These are phyloP conservation scores for Magnaporthiopsis poae DNA, from an alignment of 2,329 filamentous ascomycete genomes.

Conservation along the genomic window DNA sequence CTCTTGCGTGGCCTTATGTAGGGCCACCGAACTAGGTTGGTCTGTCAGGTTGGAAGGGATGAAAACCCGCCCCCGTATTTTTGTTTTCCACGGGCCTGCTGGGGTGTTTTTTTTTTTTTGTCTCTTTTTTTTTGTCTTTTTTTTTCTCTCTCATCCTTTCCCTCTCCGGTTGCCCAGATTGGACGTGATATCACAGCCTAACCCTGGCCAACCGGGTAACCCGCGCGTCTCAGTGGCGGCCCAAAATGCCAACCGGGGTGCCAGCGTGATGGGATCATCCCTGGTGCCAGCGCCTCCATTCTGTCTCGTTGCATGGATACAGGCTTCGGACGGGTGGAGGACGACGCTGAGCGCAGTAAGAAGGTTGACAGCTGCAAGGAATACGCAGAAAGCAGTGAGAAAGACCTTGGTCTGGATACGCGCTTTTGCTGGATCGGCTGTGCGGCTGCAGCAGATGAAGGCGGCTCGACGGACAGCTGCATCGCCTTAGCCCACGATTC, in stretches of 20 bases:
- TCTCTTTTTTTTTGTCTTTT: background rate
- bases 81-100: no score
- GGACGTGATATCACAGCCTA: background rate
- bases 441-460: background rate
- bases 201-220: background rate
- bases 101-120: slow-evolving; percentile 2
- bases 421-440: background rate
- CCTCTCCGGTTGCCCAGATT: background rate
- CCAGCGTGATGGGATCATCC: background rate
- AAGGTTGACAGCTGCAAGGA: no score
- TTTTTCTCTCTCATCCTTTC: background rate
- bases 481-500: no score
- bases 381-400: background rate
- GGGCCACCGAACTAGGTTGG: background rate
- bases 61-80: background rate
- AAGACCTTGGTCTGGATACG: no score
- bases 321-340: no score
- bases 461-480: background rate
- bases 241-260: background rate
- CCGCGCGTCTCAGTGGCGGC: background rate
- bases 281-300: background rate
- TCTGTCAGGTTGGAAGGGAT: background rate
- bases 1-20: background rate
- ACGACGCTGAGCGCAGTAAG: no score
- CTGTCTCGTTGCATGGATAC: background rate